Evolutionary conservation across 768 basidiomycete species (phyloP).

Genomic region (Lenzites betulinus): DNA sequence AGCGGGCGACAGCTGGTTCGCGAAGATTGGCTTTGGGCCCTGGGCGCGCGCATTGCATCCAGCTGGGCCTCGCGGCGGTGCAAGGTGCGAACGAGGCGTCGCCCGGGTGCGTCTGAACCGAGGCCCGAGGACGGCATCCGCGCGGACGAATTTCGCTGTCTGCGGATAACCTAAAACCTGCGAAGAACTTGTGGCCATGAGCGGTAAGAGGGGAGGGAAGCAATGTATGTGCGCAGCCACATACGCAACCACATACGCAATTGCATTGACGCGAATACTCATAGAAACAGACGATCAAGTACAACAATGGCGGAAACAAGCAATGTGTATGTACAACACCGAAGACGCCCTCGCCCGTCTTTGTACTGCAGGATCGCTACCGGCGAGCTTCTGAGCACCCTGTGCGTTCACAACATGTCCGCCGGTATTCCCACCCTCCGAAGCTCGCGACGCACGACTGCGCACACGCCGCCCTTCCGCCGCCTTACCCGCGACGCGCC

Average conservation of each 20-base stretch:
- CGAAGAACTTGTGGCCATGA: too few relatives aligned
- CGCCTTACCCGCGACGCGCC: slow-evolving; percentile 20
- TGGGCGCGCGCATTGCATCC: neutral
- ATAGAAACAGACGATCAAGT: too few relatives aligned
- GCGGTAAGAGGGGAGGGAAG: too few relatives aligned
- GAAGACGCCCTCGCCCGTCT: slow-evolving; percentile 1
- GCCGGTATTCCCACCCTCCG: too few relatives aligned
- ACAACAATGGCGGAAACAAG: too few relatives aligned
- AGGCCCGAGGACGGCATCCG: neutral
- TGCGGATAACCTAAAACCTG: too few relatives aligned
- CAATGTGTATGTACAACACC: too few relatives aligned
- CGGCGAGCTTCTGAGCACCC: neutral
- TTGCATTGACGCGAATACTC: too few relatives aligned
- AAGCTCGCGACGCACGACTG: too few relatives aligned
- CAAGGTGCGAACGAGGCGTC: slow-evolving; percentile 10
- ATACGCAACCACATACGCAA: too few relatives aligned
- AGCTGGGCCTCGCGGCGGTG: slow-evolving; percentile 13
- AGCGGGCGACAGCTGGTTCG: neutral
- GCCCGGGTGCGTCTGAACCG: neutral
- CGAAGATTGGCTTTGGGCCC: slow-evolving; percentile 3
- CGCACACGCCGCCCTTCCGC: slow-evolving; percentile 7
- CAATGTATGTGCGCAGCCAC: too few relatives aligned
- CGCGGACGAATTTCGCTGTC: neutral
- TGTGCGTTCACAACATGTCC: too few relatives aligned
- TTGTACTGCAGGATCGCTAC: neutral